Conservation (phyloP, 768 basidiomycete species). For the Kwoniella dendrophila region DNA sequence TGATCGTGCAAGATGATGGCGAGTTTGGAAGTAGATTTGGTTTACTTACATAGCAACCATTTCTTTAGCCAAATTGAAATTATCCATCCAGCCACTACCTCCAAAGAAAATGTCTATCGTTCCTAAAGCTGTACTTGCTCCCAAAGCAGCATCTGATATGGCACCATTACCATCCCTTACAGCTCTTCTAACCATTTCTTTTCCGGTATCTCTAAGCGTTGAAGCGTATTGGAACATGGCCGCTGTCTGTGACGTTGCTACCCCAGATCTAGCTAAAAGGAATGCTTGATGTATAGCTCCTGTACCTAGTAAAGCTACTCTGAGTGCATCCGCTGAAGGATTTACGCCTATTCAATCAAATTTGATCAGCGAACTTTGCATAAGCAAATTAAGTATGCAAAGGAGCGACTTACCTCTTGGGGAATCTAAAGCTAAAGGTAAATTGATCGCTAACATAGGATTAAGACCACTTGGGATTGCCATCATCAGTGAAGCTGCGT, state of each 20-base stretch:
- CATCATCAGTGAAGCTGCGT: slow-evolving; percentile 61
- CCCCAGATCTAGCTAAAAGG: slow-evolving; percentile 56
- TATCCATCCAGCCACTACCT: slow-evolving; percentile 57
- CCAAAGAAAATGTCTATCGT: slow-evolving; percentile 59
- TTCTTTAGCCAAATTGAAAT: slow-evolving; percentile 57
- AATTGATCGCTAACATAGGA: slow-evolving; percentile 58
- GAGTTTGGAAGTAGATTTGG: too few relatives aligned
- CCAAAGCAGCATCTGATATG: slow-evolving; percentile 42
- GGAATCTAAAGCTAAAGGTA: slow-evolving; percentile 59
- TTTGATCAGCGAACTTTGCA: background rate
- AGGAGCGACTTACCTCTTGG: slow-evolving; percentile 42
- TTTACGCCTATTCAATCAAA: slow-evolving; percentile 47
- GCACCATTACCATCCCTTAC: slow-evolving; percentile 52
- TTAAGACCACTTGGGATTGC: slow-evolving; percentile 59
- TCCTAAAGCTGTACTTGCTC: slow-evolving; percentile 45
- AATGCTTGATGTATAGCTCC: slow-evolving; percentile 60
- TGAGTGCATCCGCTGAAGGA: slow-evolving; percentile 58
- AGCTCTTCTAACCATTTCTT: slow-evolving; percentile 54
- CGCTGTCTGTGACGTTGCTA: slow-evolving; percentile 38
- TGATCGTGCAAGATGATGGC: too few relatives aligned
- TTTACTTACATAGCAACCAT: slow-evolving; percentile 58
- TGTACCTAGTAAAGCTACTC: slow-evolving; percentile 57
- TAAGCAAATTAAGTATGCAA: background rate
- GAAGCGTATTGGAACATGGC: slow-evolving; percentile 57
- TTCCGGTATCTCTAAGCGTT: slow-evolving; percentile 56